Evolutionary conservation across 768 basidiomycete species (phyloP), one percentile per base, ranked within the genome.

Genomic region (Pisolithus orientalis): DNA sequence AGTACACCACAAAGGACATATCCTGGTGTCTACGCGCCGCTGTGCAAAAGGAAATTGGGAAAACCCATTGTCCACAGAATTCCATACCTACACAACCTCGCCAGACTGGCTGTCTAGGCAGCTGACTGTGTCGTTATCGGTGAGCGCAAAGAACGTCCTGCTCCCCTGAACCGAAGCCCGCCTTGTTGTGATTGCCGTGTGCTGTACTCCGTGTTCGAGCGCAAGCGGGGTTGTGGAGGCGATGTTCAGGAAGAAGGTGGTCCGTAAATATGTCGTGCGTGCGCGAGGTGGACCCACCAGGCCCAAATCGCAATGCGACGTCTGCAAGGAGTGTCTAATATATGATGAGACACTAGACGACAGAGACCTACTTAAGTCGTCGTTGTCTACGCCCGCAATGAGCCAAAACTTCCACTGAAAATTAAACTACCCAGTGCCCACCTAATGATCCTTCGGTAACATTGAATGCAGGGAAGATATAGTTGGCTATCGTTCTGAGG

Each of bases 401-500:
- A 49, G 31, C 29, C 11, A 25, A 8, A 24, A 27, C 44, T 11
- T 44, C 10, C n/a, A 16, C 16, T 45, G 7, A 13, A 29, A 13
- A n/a, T n/a, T n/a, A 29, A 10, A 31, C 2, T 9, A 6, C 5
- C 28, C 5, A 13, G 16, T 10, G 1, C 14, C 13, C 16, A 27
- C 93, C 83, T 63, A 94, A 70, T 46, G 75, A 75, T 1, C 93
- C 92, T 58, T 85, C 78, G 8, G 74, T 72, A 6, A 79, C 76
- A 61, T 85, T 75, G 52, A 95, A 57, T 1, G 81, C 88, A 1
- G 85, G 90, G 25, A 95, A 69, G 0, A 94, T 84, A 66, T 94
- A 94, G 60, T 76, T 86, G 38, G 64, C 67, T 0, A 89, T 90
- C 1, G 82, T 82, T 2, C 82, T 78, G 38, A 90, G 62, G 17